A percentile compares a stretch with the other conserved stretches of the same genome.
Evolutionary conservation across 2,329 filamentous ascomycete species (phyloP).

Genomic region (Thelonectria olida): DNA sequence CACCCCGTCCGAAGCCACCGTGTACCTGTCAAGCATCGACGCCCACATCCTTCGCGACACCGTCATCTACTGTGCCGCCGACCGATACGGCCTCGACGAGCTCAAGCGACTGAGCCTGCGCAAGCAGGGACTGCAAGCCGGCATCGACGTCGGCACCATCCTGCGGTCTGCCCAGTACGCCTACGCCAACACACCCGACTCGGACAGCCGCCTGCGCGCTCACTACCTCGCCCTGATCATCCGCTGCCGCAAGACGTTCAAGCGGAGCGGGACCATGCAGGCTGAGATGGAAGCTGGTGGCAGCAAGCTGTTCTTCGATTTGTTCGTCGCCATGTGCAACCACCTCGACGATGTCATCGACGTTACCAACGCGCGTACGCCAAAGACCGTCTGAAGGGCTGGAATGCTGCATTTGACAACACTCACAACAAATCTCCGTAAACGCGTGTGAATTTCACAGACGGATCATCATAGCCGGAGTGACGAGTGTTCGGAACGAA

Average conservation of each 20-base stretch:
- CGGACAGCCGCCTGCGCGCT: conserved; percentile 90
- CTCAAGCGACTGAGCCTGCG: conserved; percentile 90
- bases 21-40: conserved; percentile 78
- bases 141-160: conserved; percentile 91
- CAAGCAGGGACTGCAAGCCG: conserved; percentile 93
- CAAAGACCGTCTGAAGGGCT: conserved; percentile 62
- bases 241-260: conserved; percentile 96
- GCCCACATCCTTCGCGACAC: conserved; percentile 90
- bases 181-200: conserved; percentile 93
- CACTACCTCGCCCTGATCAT: conserved; percentile 98
- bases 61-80: conserved; percentile 91
- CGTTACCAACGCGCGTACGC: conserved; percentile 74
- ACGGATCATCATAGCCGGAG: conserved; percentile 34
- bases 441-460: conserved; percentile 28
- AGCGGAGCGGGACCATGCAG: conserved; percentile 98
- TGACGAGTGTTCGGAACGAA: conserved; percentile 30
- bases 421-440: conserved; percentile 33
- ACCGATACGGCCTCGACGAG: conserved; percentile 90
- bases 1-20: conserved; percentile 60
- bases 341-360: conserved; percentile 96
- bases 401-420: conserved; percentile 12
- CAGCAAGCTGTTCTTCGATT: conserved; percentile 94
- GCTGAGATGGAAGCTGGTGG: conserved; percentile 95
- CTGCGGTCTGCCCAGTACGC: conserved; percentile 93
- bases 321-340: conserved; percentile 98